phyloP scores from a whole-genome alignment of 2,329 filamentous ascomycete genomes.

The Xylaria sp. region DNA sequence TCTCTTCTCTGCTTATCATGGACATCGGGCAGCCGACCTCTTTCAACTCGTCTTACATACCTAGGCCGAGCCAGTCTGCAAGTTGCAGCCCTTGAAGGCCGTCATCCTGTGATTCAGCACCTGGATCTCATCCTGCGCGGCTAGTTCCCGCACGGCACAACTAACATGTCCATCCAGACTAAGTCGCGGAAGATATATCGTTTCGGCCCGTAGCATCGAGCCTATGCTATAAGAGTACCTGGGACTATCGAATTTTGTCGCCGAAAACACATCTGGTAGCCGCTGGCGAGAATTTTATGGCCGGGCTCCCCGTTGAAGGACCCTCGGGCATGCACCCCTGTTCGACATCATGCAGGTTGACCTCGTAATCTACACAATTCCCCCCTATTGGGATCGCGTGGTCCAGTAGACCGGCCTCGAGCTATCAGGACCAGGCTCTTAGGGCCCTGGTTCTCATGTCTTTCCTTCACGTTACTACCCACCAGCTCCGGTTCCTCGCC shows the following conservation, averaged over 20 bases:
- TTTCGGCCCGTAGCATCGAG: not conserved
- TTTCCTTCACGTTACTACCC: conserved; percentile 23
- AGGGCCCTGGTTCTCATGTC: conserved; percentile 14
- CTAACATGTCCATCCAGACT: not conserved
- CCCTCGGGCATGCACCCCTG: conserved; percentile 8
- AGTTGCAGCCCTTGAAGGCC: not conserved
- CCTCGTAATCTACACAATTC: conserved; percentile 22
- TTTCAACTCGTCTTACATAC: not conserved
- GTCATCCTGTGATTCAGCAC: not conserved
- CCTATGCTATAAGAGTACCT: not conserved
- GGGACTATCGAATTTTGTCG: not conserved
- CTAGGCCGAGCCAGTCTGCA: no score
- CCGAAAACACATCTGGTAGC: not conserved
- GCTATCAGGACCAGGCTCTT: conserved; percentile 20
- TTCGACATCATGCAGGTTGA: conserved; percentile 26
- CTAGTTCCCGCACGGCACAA: not conserved
- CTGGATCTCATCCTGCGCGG: not conserved
- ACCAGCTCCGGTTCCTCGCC: conserved; percentile 10
- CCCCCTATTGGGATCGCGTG: conserved; percentile 23
- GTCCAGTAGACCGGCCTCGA: conserved; percentile 16
- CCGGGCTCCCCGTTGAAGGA: not conserved
- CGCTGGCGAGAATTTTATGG: conserved; percentile 1
- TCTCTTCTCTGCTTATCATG: not conserved
- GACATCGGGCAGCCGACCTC: not conserved
- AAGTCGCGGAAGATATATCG: not conserved